These are phyloP conservation scores for Trichoderma erinaceum DNA, from an alignment of 495 filamentous ascomycete species.

Conservation along the genomic window DNA sequence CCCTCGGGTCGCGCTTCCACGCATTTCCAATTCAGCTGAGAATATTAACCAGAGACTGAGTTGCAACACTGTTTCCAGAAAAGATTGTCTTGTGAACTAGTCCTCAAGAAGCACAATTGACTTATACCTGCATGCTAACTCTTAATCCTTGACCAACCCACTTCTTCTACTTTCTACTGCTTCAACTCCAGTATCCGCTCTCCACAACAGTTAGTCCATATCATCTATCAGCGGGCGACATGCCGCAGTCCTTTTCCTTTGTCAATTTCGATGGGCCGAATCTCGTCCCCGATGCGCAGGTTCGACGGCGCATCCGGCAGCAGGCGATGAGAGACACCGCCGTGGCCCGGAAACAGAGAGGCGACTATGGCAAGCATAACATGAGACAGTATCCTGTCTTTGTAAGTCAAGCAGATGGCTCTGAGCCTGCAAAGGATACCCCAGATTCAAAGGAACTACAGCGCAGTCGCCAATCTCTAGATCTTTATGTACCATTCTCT, in stretches of 20 bases:
- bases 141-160: background rate
- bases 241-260: constrained; percentile 21
- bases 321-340: constrained; percentile 35
- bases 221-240: background rate
- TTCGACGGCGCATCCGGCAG: constrained; percentile 29
- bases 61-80: background rate
- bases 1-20: background rate
- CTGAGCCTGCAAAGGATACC: background rate
- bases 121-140: no score
- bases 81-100: background rate
- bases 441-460: background rate
- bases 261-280: constrained; percentile 26
- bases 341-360: constrained; percentile 23
- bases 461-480: background rate
- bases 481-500: background rate
- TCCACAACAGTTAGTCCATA: background rate
- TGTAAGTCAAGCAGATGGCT: background rate
- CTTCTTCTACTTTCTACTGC: no score
- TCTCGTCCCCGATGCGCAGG: constrained; percentile 22
- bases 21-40: background rate
- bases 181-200: background rate
- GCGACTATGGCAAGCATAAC: constrained; percentile 29
- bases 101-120: background rate
- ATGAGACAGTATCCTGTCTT: constrained; percentile 27
- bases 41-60: background rate